A percentile compares a stretch with the other conserved stretches of the same genome.
Conservation (phyloP, 1,284 basidiomycete genomes). For the Grifola frondosa region DNA sequence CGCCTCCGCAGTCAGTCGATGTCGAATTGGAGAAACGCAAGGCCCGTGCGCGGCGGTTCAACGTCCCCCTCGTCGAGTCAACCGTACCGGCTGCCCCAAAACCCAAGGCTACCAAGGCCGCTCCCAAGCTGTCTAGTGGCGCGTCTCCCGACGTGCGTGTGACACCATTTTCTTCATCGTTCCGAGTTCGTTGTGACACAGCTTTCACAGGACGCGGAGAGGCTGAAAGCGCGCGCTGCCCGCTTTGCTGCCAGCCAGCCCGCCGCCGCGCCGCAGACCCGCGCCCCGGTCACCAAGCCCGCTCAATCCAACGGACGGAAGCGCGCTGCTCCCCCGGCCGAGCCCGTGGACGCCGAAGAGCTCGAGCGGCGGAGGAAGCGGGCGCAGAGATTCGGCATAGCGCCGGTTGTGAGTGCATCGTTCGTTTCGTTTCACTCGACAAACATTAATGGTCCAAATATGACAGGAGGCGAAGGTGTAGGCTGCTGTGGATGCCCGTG, state of each 20-base stretch:
- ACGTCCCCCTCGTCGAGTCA: conserved; percentile 58
- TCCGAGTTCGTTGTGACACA: conserved; percentile 2
- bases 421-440: too few relatives aligned
- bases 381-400: conserved; percentile 57
- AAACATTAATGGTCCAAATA: too few relatives aligned
- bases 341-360: conserved; percentile 55
- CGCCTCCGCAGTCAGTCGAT: conserved; percentile 31
- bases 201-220: conserved; percentile 44
- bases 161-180: conserved; percentile 3
- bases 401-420: conserved; percentile 13
- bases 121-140: conserved; percentile 14
- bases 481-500: too few relatives aligned
- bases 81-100: conserved; percentile 22
- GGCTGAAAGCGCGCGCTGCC: conserved; percentile 45
- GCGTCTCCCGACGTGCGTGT: conserved; percentile 26
- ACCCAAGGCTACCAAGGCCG: conserved; percentile 11
- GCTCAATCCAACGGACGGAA: conserved; percentile 34
- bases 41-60: conserved; percentile 66
- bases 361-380: conserved; percentile 56
- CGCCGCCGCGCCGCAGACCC: conserved; percentile 8
- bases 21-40: conserved; percentile 57
- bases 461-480: too few relatives aligned
- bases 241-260: conserved; percentile 45
- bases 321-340: conserved; percentile 38
- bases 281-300: conserved; percentile 5